Percentiles rank a stretch among this genome's conserved stretches.
Conservation (phyloP, 345 rosid species). For the Reutealis trisperma region DNA sequence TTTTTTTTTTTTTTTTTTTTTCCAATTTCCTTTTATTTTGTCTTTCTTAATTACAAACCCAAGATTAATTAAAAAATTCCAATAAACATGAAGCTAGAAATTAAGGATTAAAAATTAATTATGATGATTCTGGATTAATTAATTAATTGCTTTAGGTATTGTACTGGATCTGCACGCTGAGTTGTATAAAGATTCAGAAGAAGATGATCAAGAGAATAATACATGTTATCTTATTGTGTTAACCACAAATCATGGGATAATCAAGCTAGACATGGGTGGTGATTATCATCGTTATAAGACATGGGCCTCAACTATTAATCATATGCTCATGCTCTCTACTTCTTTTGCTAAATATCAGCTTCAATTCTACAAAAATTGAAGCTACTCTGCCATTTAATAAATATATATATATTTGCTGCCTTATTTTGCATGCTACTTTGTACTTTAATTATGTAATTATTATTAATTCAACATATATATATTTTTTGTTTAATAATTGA, state of each 20-base stretch:
- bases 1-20: not conserved
- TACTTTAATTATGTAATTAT: constrained; percentile 26
- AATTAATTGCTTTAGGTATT: constrained; percentile 44
- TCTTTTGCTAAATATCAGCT: constrained; percentile 49
- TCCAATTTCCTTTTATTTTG: not conserved
- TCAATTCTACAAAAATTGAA: constrained; percentile 47
- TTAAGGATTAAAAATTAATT: not conserved
- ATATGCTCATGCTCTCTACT: constrained; percentile 67
- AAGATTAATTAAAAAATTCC: too few species aligned
- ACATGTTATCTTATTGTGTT: constrained; percentile 65
- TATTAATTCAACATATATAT: constrained; percentile 6
- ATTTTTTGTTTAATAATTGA: not conserved
- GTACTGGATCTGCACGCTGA: constrained; percentile 64
- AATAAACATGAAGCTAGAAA: not conserved
- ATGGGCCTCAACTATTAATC: constrained; percentile 72
- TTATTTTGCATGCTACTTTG: constrained; percentile 1
- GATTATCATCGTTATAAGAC: constrained; percentile 64
- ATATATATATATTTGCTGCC: not conserved
- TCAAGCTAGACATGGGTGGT: constrained; percentile 83
- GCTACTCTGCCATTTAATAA: not conserved
- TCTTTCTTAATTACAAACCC: not conserved
- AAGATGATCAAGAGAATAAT: not conserved
- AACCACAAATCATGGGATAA: constrained; percentile 57
- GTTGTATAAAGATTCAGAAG: constrained; percentile 18
- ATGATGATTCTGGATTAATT: not conserved